These are phyloP conservation scores for Serendipita sp. DNA, from an alignment of 768 basidiomycete species.

Conservation along the genomic window DNA sequence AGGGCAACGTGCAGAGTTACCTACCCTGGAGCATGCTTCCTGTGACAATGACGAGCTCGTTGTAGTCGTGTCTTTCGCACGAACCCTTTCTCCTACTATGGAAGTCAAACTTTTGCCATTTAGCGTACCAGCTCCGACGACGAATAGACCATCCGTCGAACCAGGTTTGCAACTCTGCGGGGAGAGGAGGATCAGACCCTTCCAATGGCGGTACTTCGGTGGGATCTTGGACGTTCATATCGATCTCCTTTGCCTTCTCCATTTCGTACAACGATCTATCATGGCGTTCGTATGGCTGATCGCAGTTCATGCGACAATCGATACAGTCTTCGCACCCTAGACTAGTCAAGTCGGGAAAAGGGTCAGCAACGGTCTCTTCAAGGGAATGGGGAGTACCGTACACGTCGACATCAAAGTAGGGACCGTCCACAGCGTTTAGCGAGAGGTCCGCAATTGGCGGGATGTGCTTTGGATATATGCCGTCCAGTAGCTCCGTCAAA, in stretches of 20 bases:
- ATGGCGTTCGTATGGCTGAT: neutral
- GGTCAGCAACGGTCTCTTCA: too few relatives aligned
- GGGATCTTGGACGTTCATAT: neutral
- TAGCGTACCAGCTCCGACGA: constrained; percentile 1
- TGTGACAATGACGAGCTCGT: neutral
- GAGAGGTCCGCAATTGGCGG: neutral
- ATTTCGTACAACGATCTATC: neutral
- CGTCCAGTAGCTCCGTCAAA: neutral
- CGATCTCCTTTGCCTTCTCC: neutral
- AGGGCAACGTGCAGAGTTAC: neutral
- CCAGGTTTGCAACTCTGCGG: neutral
- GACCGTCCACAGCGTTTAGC: neutral
- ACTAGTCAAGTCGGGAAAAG: neutral
- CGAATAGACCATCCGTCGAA: constrained; percentile 5
- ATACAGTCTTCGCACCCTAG: constrained; percentile 5
- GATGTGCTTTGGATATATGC: neutral
- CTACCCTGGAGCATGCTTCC: neutral
- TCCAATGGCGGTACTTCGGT: neutral
- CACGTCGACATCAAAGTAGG: constrained; percentile 1
- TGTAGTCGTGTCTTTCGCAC: constrained; percentile 2
- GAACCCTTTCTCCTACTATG: neutral
- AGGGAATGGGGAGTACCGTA: too few relatives aligned
- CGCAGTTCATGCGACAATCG: neutral
- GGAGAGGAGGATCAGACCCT: neutral
- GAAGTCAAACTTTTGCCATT: neutral